Evolutionary conservation across 2,329 filamentous ascomycete species (phyloP).

Genomic region (Cadophora malorum): DNA sequence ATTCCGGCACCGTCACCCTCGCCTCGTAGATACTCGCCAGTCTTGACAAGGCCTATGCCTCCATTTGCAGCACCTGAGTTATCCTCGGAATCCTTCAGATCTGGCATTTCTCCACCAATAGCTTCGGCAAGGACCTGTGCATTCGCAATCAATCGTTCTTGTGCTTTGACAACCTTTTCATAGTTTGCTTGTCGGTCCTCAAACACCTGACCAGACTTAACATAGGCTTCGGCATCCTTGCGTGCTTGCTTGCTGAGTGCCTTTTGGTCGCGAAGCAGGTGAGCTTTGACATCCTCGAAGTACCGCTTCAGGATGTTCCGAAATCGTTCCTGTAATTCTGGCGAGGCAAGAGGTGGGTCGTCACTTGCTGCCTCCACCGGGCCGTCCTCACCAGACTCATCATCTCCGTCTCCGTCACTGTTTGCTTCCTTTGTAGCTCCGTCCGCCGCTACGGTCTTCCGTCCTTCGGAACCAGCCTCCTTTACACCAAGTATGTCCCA

Average conservation of each 20-base stretch:
- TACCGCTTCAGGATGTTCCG: constrained; percentile 85
- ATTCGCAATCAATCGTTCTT: constrained; percentile 89
- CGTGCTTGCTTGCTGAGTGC: constrained; percentile 84
- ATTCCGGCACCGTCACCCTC: constrained; percentile 92
- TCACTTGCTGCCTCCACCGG: constrained; percentile 53
- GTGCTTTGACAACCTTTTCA: constrained; percentile 89
- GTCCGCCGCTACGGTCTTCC: constrained; percentile 84
- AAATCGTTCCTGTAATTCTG: constrained; percentile 85
- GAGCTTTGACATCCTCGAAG: constrained; percentile 89
- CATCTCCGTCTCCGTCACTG: constrained; percentile 51
- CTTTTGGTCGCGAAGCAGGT: constrained; percentile 91
- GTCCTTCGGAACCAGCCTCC: constrained; percentile 72
- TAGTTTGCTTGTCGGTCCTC: constrained; percentile 96
- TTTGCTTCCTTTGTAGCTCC: constrained; percentile 63
- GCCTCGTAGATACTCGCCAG: constrained; percentile 88
- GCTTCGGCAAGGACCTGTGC: constrained; percentile 90
- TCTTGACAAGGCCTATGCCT: constrained; percentile 91
- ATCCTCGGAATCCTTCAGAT: constrained; percentile 83
- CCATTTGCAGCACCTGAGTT: constrained; percentile 69
- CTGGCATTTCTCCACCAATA: constrained; percentile 90
- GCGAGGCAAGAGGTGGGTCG: constrained; percentile 76
- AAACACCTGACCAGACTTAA: constrained; percentile 97
- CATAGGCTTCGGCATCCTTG: constrained; percentile 96
- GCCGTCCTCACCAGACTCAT: constrained; percentile 58
- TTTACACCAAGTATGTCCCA: constrained; percentile 94